These are phyloP conservation scores for Suillus subluteus DNA, from an alignment of 768 basidiomycete genomes.

Conservation along the genomic window DNA sequence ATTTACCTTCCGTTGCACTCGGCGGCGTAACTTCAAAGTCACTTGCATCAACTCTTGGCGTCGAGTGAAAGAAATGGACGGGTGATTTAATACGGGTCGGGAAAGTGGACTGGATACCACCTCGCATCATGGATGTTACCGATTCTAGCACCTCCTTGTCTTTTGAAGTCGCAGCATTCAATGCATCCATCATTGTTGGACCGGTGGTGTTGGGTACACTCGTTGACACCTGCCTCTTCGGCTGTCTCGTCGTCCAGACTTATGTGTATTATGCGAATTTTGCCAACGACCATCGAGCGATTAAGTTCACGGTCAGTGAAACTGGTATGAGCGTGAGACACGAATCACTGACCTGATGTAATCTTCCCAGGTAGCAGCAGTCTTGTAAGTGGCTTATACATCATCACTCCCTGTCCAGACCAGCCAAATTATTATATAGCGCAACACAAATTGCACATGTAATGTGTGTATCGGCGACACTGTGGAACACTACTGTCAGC, in stretches of 20 bases:
- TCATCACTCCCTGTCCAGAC: background rate
- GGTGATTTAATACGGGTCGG: background rate
- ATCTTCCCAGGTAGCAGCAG: conserved; percentile 6
- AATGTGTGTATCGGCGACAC: conserved; percentile 1
- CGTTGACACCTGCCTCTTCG: conserved; percentile 26
- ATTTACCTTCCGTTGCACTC: background rate
- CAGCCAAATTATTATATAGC: background rate
- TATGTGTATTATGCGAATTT: conserved; percentile 30
- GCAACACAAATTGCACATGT: background rate
- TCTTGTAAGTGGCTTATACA: conserved; percentile 6
- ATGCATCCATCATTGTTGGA: conserved; percentile 20
- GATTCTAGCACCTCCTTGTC: background rate
- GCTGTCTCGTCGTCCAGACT: conserved; percentile 29
- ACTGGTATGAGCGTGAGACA: background rate
- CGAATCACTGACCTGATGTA: background rate
- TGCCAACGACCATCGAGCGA: conserved; percentile 17
- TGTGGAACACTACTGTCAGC: background rate
- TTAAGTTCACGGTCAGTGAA: conserved; percentile 24
- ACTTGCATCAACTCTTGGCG: background rate
- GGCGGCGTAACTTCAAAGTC: background rate
- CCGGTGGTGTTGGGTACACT: conserved; percentile 27
- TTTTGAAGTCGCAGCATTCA: background rate
- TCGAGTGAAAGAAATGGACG: background rate
- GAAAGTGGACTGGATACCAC: background rate
- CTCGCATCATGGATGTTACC: background rate